These are phyloP conservation scores for Nicotiana tabacum DNA, from an alignment of 257 asterid species.

Conservation along the genomic window DNA sequence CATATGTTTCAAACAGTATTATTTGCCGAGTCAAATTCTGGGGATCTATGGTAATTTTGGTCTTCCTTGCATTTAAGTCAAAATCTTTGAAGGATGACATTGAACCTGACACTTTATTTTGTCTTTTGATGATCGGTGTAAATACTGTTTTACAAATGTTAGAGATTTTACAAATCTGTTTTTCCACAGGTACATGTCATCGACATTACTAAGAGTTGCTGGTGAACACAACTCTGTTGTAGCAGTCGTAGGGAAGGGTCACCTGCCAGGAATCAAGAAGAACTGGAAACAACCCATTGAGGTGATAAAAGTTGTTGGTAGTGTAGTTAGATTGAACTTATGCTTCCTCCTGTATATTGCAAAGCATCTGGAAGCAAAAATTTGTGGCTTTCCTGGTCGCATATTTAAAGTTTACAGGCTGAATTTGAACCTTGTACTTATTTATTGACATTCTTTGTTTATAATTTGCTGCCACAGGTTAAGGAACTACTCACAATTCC, in stretches of 20 bases:
- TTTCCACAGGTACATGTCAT: constrained; percentile 73
- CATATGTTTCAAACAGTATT: neutral
- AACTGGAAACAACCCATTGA: constrained; percentile 84
- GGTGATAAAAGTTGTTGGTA: constrained; percentile 31
- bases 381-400: neutral
- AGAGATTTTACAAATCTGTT: neutral
- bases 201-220: constrained; percentile 56
- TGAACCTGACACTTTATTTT: neutral
- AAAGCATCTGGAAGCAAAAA: neutral
- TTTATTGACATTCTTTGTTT: constrained; percentile 1
- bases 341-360: neutral
- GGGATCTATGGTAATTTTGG: neutral
- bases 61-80: neutral
- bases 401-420: neutral
- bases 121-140: neutral
- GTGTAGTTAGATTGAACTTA: neutral
- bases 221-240: constrained; percentile 81
- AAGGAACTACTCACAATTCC: constrained; percentile 48
- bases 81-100: neutral
- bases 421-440: neutral
- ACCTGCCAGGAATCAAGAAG: constrained; percentile 70
- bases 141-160: neutral
- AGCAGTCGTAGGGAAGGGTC: constrained; percentile 95
- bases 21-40: neutral
- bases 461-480: constrained; percentile 34